Conservation (phyloP, 306 rosid genomes). For the Rosa persica region DNA sequence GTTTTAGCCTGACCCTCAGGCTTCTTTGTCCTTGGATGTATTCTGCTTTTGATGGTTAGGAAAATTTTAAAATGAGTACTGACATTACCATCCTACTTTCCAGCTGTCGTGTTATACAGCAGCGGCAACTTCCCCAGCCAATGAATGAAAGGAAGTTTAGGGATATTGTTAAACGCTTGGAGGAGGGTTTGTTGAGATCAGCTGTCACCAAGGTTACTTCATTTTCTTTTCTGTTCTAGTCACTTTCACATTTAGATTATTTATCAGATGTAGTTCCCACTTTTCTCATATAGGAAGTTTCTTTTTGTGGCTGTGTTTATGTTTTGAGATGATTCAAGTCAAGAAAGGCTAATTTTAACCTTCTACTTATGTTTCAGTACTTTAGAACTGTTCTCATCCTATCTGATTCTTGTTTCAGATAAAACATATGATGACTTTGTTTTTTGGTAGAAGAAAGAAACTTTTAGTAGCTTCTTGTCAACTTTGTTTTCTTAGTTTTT, state of each 20-base stretch:
- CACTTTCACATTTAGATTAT: neutral
- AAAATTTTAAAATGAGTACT: conserved; percentile 4
- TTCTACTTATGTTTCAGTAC: neutral
- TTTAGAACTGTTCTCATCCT: neutral
- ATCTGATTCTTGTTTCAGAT: neutral
- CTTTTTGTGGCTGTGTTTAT: neutral
- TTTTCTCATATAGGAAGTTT: neutral
- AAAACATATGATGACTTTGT: neutral
- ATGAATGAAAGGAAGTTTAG: conserved; percentile 48
- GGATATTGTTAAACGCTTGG: conserved; percentile 77
- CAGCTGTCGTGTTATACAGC: conserved; percentile 56
- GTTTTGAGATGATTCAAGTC: neutral
- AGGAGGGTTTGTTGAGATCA: conserved; percentile 66
- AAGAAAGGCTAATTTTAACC: neutral
- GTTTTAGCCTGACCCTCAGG: neutral
- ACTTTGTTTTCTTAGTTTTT: neutral
- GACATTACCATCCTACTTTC: conserved; percentile 25
- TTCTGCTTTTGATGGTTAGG: neutral
- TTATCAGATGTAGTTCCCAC: conserved; percentile 8
- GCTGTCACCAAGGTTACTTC: conserved; percentile 61
- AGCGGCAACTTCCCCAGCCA: conserved; percentile 35
- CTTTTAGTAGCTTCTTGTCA: neutral
- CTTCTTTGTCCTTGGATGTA: neutral
- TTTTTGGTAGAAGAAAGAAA: neutral
- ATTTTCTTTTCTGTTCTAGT: conserved; percentile 15